Conservation (phyloP, 805 yeast species). For the Yarrowia yakushimensis region DNA sequence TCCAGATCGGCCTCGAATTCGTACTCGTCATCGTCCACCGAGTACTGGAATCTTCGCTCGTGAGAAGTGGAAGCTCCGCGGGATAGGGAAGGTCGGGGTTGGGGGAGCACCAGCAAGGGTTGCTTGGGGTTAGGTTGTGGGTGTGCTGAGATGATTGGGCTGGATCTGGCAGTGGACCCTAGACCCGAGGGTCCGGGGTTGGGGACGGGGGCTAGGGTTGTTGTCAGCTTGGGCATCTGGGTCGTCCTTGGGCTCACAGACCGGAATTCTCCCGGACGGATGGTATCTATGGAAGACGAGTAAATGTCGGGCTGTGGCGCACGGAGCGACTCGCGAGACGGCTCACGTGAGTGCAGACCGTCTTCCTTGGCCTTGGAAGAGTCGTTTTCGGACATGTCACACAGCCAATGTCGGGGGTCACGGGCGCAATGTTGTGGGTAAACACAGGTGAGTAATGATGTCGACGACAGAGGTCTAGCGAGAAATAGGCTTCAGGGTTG, state of each 20-base stretch:
- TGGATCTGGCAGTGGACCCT: not conserved
- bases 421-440: not conserved
- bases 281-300: constrained; percentile 10
- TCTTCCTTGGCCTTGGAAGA: not conserved
- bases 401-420: not conserved
- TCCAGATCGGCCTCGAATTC: constrained; percentile 62
- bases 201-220: not conserved
- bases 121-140: not conserved
- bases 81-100: not conserved
- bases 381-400: not conserved
- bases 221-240: not conserved
- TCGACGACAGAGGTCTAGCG: constrained; percentile 6
- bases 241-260: not conserved
- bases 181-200: too few relatives aligned
- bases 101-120: not conserved
- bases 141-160: not conserved
- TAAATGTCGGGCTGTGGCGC: not conserved
- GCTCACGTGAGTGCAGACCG: not conserved
- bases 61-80: not conserved
- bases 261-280: not conserved
- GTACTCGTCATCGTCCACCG: constrained; percentile 78
- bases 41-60: constrained; percentile 45
- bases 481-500: not conserved
- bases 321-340: not conserved
- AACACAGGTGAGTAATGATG: not conserved